Evolutionary conservation across 1,284 basidiomycete species (phyloP).

Genomic region (Apiotrichum sp.): DNA sequence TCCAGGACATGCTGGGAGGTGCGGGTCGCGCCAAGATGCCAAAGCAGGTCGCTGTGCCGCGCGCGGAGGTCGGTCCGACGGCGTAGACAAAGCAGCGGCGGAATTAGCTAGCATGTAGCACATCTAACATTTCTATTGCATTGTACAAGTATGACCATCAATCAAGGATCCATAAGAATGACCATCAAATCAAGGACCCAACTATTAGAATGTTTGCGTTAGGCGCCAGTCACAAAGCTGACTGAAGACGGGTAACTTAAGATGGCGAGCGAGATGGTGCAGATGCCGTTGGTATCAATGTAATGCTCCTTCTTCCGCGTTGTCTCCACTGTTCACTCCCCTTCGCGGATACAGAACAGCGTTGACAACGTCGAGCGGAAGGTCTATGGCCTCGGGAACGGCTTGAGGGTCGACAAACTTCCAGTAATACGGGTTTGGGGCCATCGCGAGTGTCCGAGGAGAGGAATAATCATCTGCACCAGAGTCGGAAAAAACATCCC

Average conservation of each 20-base stretch:
- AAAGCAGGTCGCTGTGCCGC: constrained; percentile 47
- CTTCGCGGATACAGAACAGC: constrained; percentile 55
- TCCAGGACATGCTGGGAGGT: constrained; percentile 72
- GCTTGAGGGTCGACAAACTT: constrained; percentile 44
- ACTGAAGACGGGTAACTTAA: too few species aligned
- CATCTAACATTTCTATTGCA: too few species aligned
- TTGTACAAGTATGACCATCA: too few species aligned
- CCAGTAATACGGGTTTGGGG: constrained; percentile 24
- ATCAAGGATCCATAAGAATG: too few species aligned
- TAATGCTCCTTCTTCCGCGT: too few species aligned
- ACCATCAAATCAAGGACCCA: too few species aligned
- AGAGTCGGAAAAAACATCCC: too few species aligned
- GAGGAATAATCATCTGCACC: constrained; percentile 5
- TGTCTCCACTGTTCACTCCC: background rate
- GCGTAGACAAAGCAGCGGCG: background rate
- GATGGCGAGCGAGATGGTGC: too few species aligned
- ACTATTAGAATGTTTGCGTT: too few species aligned
- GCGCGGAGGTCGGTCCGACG: background rate
- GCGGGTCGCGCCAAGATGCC: constrained; percentile 79
- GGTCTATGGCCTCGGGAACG: constrained; percentile 65
- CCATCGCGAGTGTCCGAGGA: background rate
- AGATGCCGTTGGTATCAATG: too few species aligned
- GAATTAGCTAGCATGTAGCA: background rate
- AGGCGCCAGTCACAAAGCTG: too few species aligned
- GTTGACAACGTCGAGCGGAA: constrained; percentile 74